A percentile compares a stretch with the other conserved stretches of the same genome.
phyloP scores from a whole-genome alignment of 192 early-diverging fungal genomes.

The Pilaira anomala region DNA sequence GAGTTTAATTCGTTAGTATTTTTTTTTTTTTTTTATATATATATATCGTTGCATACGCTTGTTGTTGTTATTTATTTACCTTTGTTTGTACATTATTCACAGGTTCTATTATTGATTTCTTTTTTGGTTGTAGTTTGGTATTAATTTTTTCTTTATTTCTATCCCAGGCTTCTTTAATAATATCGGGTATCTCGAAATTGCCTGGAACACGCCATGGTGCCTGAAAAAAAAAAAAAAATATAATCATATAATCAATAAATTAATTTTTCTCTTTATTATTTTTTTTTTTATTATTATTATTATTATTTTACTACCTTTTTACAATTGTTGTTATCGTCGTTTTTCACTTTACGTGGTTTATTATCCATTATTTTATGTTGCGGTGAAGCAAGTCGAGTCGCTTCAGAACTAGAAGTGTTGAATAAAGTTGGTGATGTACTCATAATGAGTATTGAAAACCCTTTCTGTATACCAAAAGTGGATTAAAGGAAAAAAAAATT shows the following conservation, averaged over 20 bases:
- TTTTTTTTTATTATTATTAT: not conserved
- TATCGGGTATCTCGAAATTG: conserved; percentile 35
- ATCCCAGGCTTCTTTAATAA: conserved; percentile 30
- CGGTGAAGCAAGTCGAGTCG: conserved; percentile 5
- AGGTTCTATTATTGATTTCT: conserved; percentile 4
- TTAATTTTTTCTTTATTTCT: not conserved
- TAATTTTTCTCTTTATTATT: not conserved
- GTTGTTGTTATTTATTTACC: not conserved
- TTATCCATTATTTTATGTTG: not conserved
- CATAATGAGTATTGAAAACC: not conserved
- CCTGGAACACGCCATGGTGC: conserved; percentile 22
- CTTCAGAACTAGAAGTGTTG: conserved; percentile 1
- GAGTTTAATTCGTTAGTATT: conserved; percentile 3
- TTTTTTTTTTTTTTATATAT: not conserved
- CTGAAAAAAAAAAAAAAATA: conserved; percentile 14
- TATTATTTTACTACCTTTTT: conserved; percentile 10
- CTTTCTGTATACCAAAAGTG: not conserved
- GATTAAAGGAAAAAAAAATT: not conserved
- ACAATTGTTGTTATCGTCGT: not conserved
- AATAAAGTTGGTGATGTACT: conserved; percentile 10
- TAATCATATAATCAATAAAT: not conserved
- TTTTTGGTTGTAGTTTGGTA: not conserved
- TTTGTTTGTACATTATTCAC: conserved; percentile 5
- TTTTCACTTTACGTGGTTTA: not conserved
- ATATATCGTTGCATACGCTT: not conserved